These are phyloP conservation scores for Kokia cookei DNA, from an alignment of 441 rosid species.

Conservation along the genomic window DNA sequence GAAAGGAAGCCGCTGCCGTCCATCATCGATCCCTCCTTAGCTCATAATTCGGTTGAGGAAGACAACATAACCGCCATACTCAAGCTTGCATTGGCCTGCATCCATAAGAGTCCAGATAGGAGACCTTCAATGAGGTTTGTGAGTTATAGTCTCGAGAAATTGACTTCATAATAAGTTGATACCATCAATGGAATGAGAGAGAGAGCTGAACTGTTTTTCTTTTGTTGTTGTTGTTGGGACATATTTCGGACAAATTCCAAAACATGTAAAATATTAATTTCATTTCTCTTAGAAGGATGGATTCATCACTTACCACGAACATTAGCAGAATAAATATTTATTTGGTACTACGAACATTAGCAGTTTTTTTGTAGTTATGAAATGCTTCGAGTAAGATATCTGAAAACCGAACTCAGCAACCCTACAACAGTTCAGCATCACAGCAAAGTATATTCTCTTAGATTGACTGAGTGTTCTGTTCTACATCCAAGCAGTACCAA, in stretches of 20 bases:
- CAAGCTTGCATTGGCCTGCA: slow-evolving; percentile 37
- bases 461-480: not conserved
- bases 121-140: slow-evolving; percentile 49
- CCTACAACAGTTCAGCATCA: not conserved
- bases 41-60: slow-evolving; percentile 29
- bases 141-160: slow-evolving; percentile 32
- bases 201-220: not conserved
- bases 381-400: too few relatives aligned
- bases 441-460: too few relatives aligned
- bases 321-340: not conserved
- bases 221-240: not conserved
- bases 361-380: too few relatives aligned
- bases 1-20: slow-evolving; percentile 30
- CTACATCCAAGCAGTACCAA: not conserved
- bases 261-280: not conserved
- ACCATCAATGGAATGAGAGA: not conserved
- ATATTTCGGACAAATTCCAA: not conserved
- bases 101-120: slow-evolving; percentile 37
- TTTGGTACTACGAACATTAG: not conserved
- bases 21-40: slow-evolving; percentile 43
- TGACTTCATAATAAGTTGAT: not conserved
- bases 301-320: not conserved
- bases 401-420: not conserved
- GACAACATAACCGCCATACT: slow-evolving; percentile 31
- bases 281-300: not conserved